phyloP scores from a whole-genome alignment of 1,139 yeast genomes.

The Eremothecium sinecaudum region DNA sequence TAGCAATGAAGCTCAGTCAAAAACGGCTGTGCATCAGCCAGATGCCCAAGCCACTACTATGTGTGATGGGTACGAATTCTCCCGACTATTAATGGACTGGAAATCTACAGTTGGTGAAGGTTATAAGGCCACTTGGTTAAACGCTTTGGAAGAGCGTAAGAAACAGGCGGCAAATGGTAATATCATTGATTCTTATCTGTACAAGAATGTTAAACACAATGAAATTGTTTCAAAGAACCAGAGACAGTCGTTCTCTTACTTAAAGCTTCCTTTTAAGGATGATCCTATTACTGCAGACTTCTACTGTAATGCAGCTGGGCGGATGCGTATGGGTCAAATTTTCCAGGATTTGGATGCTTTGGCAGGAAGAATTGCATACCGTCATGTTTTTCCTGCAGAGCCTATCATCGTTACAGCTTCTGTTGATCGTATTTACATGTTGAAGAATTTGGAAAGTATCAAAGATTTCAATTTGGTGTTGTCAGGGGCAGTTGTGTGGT shows the following conservation, averaged over 20 bases:
- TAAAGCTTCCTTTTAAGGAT: constrained; percentile 72
- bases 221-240: constrained; percentile 65
- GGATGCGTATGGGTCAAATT: constrained; percentile 81
- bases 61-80: constrained; percentile 19
- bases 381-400: constrained; percentile 82
- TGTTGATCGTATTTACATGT: constrained; percentile 83
- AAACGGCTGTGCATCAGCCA: constrained; percentile 17
- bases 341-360: constrained; percentile 86
- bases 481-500: constrained; percentile 88
- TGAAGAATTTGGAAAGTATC: constrained; percentile 74
- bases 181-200: constrained; percentile 57
- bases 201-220: constrained; percentile 65
- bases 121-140: constrained; percentile 72
- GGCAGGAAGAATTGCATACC: constrained; percentile 79
- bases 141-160: constrained; percentile 67
- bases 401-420: constrained; percentile 93
- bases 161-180: constrained; percentile 62
- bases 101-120: constrained; percentile 15
- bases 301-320: constrained; percentile 79
- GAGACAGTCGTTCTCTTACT: constrained; percentile 64
- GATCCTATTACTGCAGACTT: constrained; percentile 78
- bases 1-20: background rate
- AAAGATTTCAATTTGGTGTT: constrained; percentile 65
- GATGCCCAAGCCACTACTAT: constrained; percentile 19
- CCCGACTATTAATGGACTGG: constrained; percentile 12